Base-by-base conservation (phyloP, 768 basidiomycete genomes). In the Amanita exitialis region DNA sequence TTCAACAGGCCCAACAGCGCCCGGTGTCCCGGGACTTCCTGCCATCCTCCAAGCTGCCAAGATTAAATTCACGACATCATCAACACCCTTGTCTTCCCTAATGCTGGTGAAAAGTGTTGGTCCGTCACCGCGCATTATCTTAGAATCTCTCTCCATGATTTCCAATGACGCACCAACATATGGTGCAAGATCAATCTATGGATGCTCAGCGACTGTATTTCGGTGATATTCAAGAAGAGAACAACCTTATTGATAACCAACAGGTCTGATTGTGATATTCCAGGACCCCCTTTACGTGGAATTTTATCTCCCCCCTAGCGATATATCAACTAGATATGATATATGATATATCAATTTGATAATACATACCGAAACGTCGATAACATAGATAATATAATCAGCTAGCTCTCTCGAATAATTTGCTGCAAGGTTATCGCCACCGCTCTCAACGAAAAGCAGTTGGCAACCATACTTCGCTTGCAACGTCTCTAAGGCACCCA, bases 371-470 rank as follows among this genome's bases (percentile, higher is more conserved):
- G 88, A 79, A 55, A 90, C 88, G 61, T 90, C 88, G 54, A 90
- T 90, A 44, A 90, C 87, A 66, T 91, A 91, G 63, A 95, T 90
- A 64, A 96, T 97, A 64, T 93, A 99, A 64, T 99, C 96, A 4
- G 95, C 96, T 47, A 99, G 70, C 64, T 98, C 95, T 54, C 95
- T 74, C 30, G 90, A 93, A 65, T 97, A 98, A 68, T 97, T 97
- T 3, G 95, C 94, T 32, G 95, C 94, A 7, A 98, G 74, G 62
- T 98, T 98, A 63, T 98, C 95, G 7, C 95, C 95, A 32, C 95
- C 95, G 57, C 89, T 91, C 67, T 98, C 95, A 4, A 98, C 93
- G 53, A 98, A 83, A 42, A 99, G 77, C 53, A 98, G 60, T 62
- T 99, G 91, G 57, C 91, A 94, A 20, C 71, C 79, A 64, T 82